These are phyloP conservation scores for Pyropia yezoensis DNA, from an alignment of 23 red algal species.

Conservation along the genomic window DNA sequence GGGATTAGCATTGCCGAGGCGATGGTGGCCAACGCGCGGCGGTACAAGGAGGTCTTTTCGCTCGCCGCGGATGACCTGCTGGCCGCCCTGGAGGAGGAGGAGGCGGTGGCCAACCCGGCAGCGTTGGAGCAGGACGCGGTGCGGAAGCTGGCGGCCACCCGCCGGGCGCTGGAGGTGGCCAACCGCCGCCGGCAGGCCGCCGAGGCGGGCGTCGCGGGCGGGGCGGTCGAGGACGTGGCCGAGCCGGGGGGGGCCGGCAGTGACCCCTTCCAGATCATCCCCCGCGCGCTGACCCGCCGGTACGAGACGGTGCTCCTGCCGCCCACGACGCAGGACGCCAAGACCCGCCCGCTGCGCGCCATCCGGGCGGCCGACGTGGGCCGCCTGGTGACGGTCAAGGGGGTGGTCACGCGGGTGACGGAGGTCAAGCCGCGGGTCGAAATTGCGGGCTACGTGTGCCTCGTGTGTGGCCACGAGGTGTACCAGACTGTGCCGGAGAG, in stretches of 20 bases:
- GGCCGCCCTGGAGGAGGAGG: constrained; percentile 21
- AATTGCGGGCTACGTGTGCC: constrained; percentile 81
- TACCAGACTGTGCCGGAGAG: constrained; percentile 75
- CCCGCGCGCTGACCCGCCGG: constrained; percentile 43
- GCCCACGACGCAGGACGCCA: constrained; percentile 25
- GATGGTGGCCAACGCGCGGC: constrained; percentile 59
- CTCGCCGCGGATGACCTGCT: constrained; percentile 86
- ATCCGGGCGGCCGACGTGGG: constrained; percentile 83
- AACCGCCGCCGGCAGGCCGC: constrained; percentile 22
- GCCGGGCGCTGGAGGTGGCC: constrained; percentile 53
- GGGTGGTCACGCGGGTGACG: constrained; percentile 83
- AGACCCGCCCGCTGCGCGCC: constrained; percentile 60
- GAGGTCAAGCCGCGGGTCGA: constrained; percentile 81
- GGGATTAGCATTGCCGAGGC: constrained; percentile 8
- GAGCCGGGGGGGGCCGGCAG: constrained; percentile 26
- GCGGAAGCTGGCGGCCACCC: constrained; percentile 52
- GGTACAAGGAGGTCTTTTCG: constrained; percentile 76
- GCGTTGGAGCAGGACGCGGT: constrained; percentile 43
- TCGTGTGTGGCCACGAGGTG: constrained; percentile 81
- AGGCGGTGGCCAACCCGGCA: not conserved
- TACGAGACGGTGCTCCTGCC: constrained; percentile 83
- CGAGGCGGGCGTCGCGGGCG: constrained; percentile 15
- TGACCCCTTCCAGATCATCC: constrained; percentile 70
- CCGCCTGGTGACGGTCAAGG: constrained; percentile 66
- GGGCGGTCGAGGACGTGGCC: constrained; percentile 22